phyloP scores from a whole-genome alignment of 352 stramenopile genomes.

The Globisporangium nagaii region DNA sequence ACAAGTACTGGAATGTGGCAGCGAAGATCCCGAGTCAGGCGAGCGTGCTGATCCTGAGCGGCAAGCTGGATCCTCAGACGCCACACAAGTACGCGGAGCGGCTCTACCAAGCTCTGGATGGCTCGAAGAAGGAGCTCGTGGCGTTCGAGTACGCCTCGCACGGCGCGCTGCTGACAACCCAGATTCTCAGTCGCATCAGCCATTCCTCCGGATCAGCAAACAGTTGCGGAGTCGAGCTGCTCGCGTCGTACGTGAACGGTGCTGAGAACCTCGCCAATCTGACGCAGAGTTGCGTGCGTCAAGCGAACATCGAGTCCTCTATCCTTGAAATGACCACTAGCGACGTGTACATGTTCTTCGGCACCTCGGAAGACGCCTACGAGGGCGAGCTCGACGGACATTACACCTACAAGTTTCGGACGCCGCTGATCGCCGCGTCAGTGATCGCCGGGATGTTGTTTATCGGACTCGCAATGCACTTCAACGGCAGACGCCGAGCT shows the following conservation, averaged over 20 bases:
- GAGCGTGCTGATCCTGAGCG: conserved; percentile 42
- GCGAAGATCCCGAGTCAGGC: conserved; percentile 27
- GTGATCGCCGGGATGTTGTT: background rate
- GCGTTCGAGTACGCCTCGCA: conserved; percentile 38
- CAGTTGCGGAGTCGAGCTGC: background rate
- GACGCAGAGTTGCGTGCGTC: background rate
- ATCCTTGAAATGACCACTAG: background rate
- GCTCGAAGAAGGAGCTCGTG: conserved; percentile 34
- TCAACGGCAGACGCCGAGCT: too few species aligned
- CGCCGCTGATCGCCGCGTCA: background rate
- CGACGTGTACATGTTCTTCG: background rate
- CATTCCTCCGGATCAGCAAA: too few species aligned
- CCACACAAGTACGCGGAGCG: conserved; percentile 43
- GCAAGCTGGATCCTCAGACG: conserved; percentile 45
- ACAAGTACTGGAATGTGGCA: conserved; percentile 46
- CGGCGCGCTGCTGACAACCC: conserved; percentile 27
- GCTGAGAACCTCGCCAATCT: background rate
- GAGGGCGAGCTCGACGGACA: background rate
- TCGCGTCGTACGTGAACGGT: background rate
- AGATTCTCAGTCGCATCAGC: conserved; percentile 16
- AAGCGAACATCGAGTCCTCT: background rate
- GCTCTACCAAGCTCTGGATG: conserved; percentile 23
- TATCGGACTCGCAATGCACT: background rate
- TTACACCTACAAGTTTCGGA: background rate
- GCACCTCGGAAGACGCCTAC: background rate